A percentile compares a stretch with the other conserved stretches of the same genome.
These are phyloP conservation scores for Cystoisospora suis DNA, from an alignment of 169 alveolate species.

Conservation along the genomic window DNA sequence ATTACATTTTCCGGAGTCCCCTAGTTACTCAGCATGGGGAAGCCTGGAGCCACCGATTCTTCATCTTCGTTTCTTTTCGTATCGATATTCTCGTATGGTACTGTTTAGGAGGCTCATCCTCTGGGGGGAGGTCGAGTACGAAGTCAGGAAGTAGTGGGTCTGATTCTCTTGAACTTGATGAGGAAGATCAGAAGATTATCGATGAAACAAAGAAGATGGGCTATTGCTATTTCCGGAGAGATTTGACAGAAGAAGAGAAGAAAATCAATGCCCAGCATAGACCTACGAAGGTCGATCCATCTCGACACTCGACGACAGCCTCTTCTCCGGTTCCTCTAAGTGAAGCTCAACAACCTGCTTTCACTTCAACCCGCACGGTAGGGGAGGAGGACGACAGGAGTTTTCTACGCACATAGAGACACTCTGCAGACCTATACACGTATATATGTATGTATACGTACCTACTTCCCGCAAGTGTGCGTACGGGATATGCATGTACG, in stretches of 20 bases:
- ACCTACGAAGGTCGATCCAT: constrained; percentile 32
- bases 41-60: not conserved
- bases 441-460: not conserved
- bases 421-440: no score
- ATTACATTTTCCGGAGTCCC: no score
- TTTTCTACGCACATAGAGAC: no score
- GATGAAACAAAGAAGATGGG: constrained; percentile 77
- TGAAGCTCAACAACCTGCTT: not conserved
- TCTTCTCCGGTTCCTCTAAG: not conserved
- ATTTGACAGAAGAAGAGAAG: constrained; percentile 74
- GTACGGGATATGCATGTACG: not conserved
- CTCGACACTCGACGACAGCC: not conserved
- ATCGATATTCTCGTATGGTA: not conserved
- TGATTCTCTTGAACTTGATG: constrained; percentile 67
- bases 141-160: not conserved
- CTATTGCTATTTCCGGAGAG: constrained; percentile 73
- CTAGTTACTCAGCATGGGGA: not conserved
- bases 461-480: no score
- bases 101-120: not conserved
- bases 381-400: no score
- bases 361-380: no score
- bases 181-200: constrained; percentile 72
- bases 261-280: constrained; percentile 61
- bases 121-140: not conserved
- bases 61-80: not conserved